A percentile compares a stretch with the other conserved stretches of the same genome.
phyloP scores from a whole-genome alignment of 352 stramenopile species.

The Globisporangium cylindrosporum region DNA sequence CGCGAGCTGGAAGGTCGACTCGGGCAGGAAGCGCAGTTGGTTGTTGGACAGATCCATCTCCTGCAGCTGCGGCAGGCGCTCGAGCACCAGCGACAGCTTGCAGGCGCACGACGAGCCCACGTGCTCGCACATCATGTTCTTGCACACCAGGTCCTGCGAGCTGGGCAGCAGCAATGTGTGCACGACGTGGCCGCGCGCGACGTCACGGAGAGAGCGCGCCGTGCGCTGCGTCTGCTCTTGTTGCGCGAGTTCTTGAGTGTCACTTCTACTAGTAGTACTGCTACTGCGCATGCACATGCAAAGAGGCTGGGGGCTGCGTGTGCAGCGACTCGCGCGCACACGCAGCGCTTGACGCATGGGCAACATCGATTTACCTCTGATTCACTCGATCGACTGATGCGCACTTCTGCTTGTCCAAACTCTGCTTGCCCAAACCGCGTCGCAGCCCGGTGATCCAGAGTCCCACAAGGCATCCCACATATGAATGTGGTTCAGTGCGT shows the following conservation, averaged over 20 bases:
- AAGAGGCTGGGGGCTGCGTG: neutral
- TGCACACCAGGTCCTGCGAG: slow-evolving; percentile 87
- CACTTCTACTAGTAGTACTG: neutral
- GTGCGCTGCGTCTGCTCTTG: slow-evolving; percentile 8
- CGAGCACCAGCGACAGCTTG: slow-evolving; percentile 73
- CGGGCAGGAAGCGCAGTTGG: slow-evolving; percentile 68
- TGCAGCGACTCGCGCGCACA: neutral
- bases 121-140: slow-evolving; percentile 91
- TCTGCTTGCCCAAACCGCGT: too few relatives aligned
- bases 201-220: slow-evolving; percentile 52
- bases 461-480: too few relatives aligned
- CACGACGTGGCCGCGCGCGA: slow-evolving; percentile 54
- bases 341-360: neutral
- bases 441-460: too few relatives aligned
- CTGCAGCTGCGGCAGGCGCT: slow-evolving; percentile 63
- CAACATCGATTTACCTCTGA: neutral
- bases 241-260: neutral
- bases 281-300: neutral
- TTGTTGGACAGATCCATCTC: slow-evolving; percentile 78
- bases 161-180: slow-evolving; percentile 61
- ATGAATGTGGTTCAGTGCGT: too few relatives aligned
- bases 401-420: neutral
- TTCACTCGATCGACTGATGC: neutral
- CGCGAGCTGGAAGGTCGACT: slow-evolving; percentile 69
- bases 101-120: slow-evolving; percentile 85